Evolutionary conservation across 2,329 filamentous ascomycete genomes (phyloP), one percentile per base, ranked within the genome.

Genomic region (Nemania bipapillata): DNA sequence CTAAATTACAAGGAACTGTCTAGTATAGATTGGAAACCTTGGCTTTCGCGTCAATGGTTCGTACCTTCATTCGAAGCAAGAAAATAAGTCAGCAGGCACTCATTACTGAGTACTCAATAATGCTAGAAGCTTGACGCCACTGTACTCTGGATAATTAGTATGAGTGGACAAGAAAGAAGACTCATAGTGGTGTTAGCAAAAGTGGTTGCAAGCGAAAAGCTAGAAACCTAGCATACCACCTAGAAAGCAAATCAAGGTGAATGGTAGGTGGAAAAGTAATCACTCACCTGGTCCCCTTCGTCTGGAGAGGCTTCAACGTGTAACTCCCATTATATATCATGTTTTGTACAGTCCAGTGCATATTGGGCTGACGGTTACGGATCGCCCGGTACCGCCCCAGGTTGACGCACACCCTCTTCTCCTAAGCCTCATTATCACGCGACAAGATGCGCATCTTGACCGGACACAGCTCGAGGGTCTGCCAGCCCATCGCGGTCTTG

Each of bases 301-400:
- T 42, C 45, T 71, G 49, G 3, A 59, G 57, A 20, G 49, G 45
- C 30, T 60, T 60, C 12, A 71, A n/a, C 1, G 22, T 26, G 32
- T 69, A 69, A 24, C 35, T 32, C n/a, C 52, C 58, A 1, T 66
- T 47, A 26, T 69, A 63, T 22, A 71, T 61, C 55, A 55, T 66
- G 32, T 69, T 65, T 59, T 62, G 63, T 63, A 71, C 63, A 8
- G 66, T 71, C 66, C 66, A 71, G 26, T 71, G 66, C 64, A 69
- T 58, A 17, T 69, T 71, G 22, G 66, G 69, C 26, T 61, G 24
- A 0, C 30, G 28, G 22, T 52, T 20, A 0, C 59, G 50, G 20
- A 71, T 69, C 0, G 28, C 66, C 1, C 69, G 55, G 24, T 58
- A 30, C 15, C 66, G 32, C 0, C 66, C 63, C 20, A 69, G 24